Conservation (phyloP, 2,329 filamentous ascomycete genomes). For the Colletotrichum destructivum region DNA sequence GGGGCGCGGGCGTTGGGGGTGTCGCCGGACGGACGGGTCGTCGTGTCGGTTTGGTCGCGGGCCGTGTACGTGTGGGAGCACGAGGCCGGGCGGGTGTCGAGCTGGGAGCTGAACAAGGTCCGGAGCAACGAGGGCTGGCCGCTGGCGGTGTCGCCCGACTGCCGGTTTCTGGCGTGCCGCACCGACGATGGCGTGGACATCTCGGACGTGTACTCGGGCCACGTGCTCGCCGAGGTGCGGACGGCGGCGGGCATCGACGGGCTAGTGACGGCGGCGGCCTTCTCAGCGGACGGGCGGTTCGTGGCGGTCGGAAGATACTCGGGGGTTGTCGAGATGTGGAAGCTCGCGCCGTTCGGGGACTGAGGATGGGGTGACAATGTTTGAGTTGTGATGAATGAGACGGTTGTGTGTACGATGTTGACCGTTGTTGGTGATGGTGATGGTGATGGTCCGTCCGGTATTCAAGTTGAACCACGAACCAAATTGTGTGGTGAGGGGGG, state of each 20-base stretch:
- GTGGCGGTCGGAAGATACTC: constrained; percentile 55
- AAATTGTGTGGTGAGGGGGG: too few relatives aligned
- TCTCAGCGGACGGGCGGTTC: constrained; percentile 49
- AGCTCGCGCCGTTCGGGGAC: constrained; percentile 35
- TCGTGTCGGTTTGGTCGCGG: constrained; percentile 57
- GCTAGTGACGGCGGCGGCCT: constrained; percentile 55
- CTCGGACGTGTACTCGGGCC: constrained; percentile 55
- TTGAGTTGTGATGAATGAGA: too few relatives aligned
- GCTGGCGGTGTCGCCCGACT: constrained; percentile 56
- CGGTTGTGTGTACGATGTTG: background rate
- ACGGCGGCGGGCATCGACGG: constrained; percentile 41
- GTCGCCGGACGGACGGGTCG: constrained; percentile 50
- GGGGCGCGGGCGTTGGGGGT: constrained; percentile 54
- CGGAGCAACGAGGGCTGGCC: constrained; percentile 58
- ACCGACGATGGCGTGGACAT: constrained; percentile 60
- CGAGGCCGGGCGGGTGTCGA: constrained; percentile 50
- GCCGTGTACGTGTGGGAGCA: constrained; percentile 57
- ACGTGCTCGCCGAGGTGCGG: constrained; percentile 48
- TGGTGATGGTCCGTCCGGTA: too few relatives aligned
- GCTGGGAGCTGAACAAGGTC: constrained; percentile 54
- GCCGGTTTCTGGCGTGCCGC: constrained; percentile 55
- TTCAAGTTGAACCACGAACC: too few relatives aligned
- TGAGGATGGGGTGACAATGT: background rate
- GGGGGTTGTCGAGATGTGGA: constrained; percentile 54
- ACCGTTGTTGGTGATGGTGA: too few relatives aligned